These are phyloP conservation scores for Terana coerulea DNA, from an alignment of 768 basidiomycete genomes.

Conservation along the genomic window DNA sequence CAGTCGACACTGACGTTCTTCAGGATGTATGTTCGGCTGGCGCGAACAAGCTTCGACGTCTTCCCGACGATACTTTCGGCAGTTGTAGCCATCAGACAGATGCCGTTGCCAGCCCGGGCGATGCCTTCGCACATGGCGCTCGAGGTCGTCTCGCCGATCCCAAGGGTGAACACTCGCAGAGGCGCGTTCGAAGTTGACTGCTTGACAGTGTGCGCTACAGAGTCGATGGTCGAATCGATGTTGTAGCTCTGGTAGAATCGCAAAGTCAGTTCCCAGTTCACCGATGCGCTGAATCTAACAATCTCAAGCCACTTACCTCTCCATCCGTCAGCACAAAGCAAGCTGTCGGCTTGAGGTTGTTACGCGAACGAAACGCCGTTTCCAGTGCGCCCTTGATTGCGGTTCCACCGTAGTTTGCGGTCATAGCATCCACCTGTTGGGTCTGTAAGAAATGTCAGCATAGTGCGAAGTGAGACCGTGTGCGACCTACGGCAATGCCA, in stretches of 20 bases:
- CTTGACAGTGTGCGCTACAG: slow-evolving; percentile 30
- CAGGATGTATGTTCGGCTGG: slow-evolving; percentile 45
- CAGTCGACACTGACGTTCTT: slow-evolving; percentile 48
- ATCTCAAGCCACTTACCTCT: slow-evolving; percentile 27
- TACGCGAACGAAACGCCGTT: slow-evolving; percentile 34
- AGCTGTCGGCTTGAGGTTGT: slow-evolving; percentile 35
- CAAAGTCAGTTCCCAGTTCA: neutral
- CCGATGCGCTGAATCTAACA: neutral
- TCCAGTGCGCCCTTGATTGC: slow-evolving; percentile 42
- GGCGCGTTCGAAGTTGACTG: slow-evolving; percentile 27
- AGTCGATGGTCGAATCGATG: slow-evolving; percentile 15
- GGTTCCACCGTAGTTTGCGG: slow-evolving; percentile 47
- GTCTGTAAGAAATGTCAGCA: neutral
- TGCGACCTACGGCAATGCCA: slow-evolving; percentile 33
- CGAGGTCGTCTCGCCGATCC: slow-evolving; percentile 50
- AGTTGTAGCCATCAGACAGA: slow-evolving; percentile 41
- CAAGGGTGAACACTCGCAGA: slow-evolving; percentile 53
- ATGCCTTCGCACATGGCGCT: slow-evolving; percentile 49
- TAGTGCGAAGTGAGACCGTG: neutral
- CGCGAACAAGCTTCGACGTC: slow-evolving; percentile 46
- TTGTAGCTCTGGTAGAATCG: slow-evolving; percentile 14
- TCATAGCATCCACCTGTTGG: slow-evolving; percentile 35
- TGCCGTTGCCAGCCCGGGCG: slow-evolving; percentile 52
- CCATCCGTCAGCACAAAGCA: slow-evolving; percentile 63
- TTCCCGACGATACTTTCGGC: slow-evolving; percentile 46